These are phyloP conservation scores for Alternaria brassicae DNA, from an alignment of 2,329 filamentous ascomycete genomes.

Conservation along the genomic window DNA sequence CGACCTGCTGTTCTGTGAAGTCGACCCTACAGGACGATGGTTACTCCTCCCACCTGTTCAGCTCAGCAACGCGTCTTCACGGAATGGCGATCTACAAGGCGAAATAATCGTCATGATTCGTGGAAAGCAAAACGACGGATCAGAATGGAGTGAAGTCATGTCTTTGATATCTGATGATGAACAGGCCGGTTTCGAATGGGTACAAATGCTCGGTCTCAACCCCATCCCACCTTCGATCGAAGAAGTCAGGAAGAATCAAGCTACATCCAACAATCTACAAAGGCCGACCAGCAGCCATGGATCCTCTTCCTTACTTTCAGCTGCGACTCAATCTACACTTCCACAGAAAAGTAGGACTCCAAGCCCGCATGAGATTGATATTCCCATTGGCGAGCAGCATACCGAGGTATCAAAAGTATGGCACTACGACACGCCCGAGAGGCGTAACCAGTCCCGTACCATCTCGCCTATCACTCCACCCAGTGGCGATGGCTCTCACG, in stretches of 20 bases:
- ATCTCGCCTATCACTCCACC: slow-evolving; percentile 48
- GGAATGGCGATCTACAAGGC: slow-evolving; percentile 72
- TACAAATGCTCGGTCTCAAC: slow-evolving; percentile 77
- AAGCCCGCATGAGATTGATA: slow-evolving; percentile 62
- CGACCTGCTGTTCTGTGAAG: slow-evolving; percentile 90
- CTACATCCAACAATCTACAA: slow-evolving; percentile 57
- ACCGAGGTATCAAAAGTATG: slow-evolving; percentile 56
- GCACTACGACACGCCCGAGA: slow-evolving; percentile 48
- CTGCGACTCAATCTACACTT: slow-evolving; percentile 40
- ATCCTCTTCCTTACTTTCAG: slow-evolving; percentile 58
- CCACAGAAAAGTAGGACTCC: slow-evolving; percentile 53
- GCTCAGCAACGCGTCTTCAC: slow-evolving; percentile 75
- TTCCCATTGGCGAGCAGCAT: slow-evolving; percentile 67
- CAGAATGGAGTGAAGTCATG: slow-evolving; percentile 84
- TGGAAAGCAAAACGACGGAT: slow-evolving; percentile 66
- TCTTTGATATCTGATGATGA: slow-evolving; percentile 78
- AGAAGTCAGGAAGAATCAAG: slow-evolving; percentile 56
- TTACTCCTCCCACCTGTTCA: slow-evolving; percentile 91
- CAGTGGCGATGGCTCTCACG: slow-evolving; percentile 47
- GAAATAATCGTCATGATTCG: slow-evolving; percentile 89
- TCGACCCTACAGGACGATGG: slow-evolving; percentile 79
- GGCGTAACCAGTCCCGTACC: slow-evolving; percentile 35
- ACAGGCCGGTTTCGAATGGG: slow-evolving; percentile 82
- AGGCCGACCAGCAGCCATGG: slow-evolving; percentile 59
- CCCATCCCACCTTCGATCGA: slow-evolving; percentile 67